A percentile compares a stretch with the other conserved stretches of the same genome.
Evolutionary conservation across 345 rosid species (phyloP).

Genomic region (Combretum micranthum): DNA sequence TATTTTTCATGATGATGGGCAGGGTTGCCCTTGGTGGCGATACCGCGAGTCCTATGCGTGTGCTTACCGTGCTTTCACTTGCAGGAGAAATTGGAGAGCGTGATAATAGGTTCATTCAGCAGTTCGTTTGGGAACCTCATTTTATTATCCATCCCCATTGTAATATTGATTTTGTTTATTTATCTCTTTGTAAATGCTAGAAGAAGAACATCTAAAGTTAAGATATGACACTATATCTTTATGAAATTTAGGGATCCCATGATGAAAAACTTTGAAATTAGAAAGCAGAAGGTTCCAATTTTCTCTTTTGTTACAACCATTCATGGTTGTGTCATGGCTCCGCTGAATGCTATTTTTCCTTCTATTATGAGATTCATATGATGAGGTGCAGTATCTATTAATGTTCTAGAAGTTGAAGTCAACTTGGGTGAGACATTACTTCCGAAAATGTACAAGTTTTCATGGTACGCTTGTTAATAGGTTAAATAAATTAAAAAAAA

Average conservation of each 20-base stretch:
- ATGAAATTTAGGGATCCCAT: not conserved
- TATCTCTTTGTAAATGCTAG: slow-evolving; percentile 53
- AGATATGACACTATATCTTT: slow-evolving; percentile 32
- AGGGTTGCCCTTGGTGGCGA: no score
- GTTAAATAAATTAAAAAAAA: no score
- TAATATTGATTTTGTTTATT: slow-evolving; percentile 26
- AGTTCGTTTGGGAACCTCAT: slow-evolving; percentile 31
- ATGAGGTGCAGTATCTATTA: no score
- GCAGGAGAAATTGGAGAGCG: slow-evolving; percentile 38
- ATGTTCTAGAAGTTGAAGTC: no score
- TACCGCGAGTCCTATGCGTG: no score
- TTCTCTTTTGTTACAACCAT: not conserved
- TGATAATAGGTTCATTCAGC: slow-evolving; percentile 24
- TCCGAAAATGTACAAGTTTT: no score
- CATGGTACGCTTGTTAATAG: no score
- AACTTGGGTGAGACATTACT: no score
- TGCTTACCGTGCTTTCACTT: slow-evolving; percentile 2
- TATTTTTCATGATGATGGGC: no score
- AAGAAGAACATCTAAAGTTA: slow-evolving; percentile 65
- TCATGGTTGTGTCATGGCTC: no score
- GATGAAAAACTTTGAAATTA: not conserved
- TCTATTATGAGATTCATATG: no score
- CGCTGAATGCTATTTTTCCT: no score
- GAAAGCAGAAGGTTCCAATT: not conserved
- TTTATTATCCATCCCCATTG: slow-evolving; percentile 25